Percentiles rank a stretch among this genome's conserved stretches.
These are phyloP conservation scores for Salvia miltiorrhiza DNA, from an alignment of 257 asterid genomes.

Conservation along the genomic window DNA sequence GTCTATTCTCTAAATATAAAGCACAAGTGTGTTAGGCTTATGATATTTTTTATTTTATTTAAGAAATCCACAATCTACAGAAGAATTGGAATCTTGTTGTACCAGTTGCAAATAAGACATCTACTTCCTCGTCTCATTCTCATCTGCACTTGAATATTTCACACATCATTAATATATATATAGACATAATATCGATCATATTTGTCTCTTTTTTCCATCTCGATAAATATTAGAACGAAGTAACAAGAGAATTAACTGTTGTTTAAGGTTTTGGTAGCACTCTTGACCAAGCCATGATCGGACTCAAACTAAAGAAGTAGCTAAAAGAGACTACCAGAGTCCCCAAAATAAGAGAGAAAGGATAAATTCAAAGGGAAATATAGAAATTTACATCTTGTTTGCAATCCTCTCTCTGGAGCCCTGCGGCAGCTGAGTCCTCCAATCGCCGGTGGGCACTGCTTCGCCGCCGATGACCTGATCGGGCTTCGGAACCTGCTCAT, in stretches of 20 bases:
- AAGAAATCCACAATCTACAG: no score
- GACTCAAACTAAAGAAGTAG: neutral
- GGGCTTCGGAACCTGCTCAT: conserved; percentile 48
- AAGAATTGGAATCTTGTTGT: no score
- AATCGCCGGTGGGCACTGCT: conserved; percentile 44
- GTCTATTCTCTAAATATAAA: no score
- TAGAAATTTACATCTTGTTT: conserved; percentile 51
- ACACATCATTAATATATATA: no score
- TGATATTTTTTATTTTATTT: no score
- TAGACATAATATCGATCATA: no score
- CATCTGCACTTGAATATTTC: no score
- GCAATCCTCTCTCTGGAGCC: conserved; percentile 64
- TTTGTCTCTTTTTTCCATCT: neutral
- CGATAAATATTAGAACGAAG: neutral
- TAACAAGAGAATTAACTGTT: neutral
- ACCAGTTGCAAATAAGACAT: no score
- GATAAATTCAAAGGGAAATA: neutral
- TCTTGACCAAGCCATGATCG: neutral
- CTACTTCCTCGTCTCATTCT: no score
- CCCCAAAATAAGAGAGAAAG: no score
- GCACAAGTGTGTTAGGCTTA: no score
- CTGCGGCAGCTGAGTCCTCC: conserved; percentile 64
- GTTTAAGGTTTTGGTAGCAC: neutral
- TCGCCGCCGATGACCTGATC: conserved; percentile 51
- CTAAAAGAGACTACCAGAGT: no score